Percentiles rank a stretch among this genome's conserved stretches.
phyloP scores from a whole-genome alignment of 2,329 filamentous ascomycete species.

The Neospermospora avenae region DNA sequence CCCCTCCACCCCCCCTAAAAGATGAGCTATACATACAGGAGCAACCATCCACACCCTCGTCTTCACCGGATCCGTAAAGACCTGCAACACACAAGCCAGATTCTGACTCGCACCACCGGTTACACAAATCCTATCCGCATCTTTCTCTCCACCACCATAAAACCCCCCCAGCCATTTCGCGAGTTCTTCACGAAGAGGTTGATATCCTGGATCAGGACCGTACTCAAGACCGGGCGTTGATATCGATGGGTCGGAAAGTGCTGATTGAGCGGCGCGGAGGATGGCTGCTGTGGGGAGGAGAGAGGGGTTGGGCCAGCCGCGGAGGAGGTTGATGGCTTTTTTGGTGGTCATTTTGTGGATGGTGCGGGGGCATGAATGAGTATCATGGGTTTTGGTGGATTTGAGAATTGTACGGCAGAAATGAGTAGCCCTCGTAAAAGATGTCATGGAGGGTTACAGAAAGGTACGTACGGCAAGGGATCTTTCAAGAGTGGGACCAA shows the following conservation, averaged over 20 bases:
- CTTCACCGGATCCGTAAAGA: constrained; percentile 74
- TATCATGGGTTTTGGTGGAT: too few relatives aligned
- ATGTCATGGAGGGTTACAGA: too few relatives aligned
- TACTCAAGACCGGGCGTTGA: constrained; percentile 69
- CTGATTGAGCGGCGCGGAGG: constrained; percentile 46
- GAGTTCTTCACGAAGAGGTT: constrained; percentile 64
- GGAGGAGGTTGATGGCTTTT: constrained; percentile 54
- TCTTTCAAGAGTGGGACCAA: too few relatives aligned
- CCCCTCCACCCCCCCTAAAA: too few relatives aligned
- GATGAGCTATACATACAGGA: constrained; percentile 41
- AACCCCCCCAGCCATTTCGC: constrained; percentile 67
- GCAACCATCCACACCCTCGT: constrained; percentile 80
- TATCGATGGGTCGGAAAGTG: constrained; percentile 57
- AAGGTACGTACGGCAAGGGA: too few relatives aligned
- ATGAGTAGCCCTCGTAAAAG: too few relatives aligned
- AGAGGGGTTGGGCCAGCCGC: constrained; percentile 60
- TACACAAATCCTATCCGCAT: constrained; percentile 65
- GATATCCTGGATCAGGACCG: constrained; percentile 72
- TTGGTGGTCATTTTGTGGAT: constrained; percentile 10
- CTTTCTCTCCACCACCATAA: constrained; percentile 27
- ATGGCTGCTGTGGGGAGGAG: constrained; percentile 37
- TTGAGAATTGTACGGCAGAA: too few relatives aligned
- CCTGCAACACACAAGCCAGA: constrained; percentile 71
- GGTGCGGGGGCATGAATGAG: neutral
- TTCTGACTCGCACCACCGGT: constrained; percentile 85